phyloP scores from a whole-genome alignment of 2,329 filamentous ascomycete genomes.

The Scedosporium boydii region DNA sequence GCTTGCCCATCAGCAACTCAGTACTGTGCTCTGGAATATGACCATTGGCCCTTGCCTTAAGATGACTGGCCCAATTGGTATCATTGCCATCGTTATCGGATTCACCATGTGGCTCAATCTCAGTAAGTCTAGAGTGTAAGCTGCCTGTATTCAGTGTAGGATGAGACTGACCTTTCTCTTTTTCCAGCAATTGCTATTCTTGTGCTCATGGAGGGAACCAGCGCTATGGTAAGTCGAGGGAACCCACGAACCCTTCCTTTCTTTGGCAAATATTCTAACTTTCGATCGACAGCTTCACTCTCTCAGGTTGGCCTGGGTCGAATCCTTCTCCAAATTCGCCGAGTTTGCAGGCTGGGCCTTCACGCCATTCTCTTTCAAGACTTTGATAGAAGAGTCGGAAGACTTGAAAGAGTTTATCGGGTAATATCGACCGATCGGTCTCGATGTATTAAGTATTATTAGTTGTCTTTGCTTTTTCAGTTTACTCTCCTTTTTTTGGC shows the following conservation, averaged over 20 bases:
- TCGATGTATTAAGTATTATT: constrained; percentile 1
- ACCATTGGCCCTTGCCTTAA: constrained; percentile 72
- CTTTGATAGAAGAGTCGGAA: constrained; percentile 74
- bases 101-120: constrained; percentile 90
- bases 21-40: constrained; percentile 93
- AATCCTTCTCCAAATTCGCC: constrained; percentile 96
- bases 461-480: constrained; percentile 7
- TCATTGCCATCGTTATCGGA: constrained; percentile 69
- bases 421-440: constrained; percentile 15
- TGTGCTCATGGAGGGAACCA: constrained; percentile 92
- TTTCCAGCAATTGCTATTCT: constrained; percentile 47
- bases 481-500: background rate
- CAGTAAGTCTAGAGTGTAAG: constrained; percentile 24
- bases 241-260: background rate
- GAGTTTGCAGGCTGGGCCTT: constrained; percentile 84
- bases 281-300: constrained; percentile 45
- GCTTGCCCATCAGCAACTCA: constrained; percentile 94
- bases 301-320: constrained; percentile 88
- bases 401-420: constrained; percentile 47
- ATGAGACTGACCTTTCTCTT: too few species aligned
- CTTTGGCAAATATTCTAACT: background rate
- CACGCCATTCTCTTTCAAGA: constrained; percentile 79
- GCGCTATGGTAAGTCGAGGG: constrained; percentile 61
- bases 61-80: constrained; percentile 55
- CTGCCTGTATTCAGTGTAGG: background rate